These are phyloP conservation scores for Tetraselmis chui DNA, from an alignment of 139 green algal species.

Conservation along the genomic window DNA sequence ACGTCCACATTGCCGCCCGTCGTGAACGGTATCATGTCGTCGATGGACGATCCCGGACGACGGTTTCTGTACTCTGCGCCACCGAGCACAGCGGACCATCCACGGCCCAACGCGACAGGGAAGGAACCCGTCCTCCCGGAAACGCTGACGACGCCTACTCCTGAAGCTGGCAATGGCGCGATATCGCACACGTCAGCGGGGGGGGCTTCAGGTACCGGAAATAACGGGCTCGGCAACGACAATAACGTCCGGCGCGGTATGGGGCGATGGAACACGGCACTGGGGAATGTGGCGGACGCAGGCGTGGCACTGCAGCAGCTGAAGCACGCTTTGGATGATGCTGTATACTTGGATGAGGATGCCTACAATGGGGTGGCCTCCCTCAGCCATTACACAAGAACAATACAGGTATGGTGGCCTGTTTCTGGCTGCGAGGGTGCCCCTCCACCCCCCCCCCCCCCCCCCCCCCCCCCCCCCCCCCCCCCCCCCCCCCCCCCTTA, in stretches of 20 bases:
- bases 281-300: constrained; percentile 45
- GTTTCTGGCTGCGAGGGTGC: too few species aligned
- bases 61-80: neutral
- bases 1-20: too few species aligned
- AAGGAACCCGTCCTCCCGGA: too few species aligned
- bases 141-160: too few species aligned
- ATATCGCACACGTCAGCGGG: constrained; percentile 1
- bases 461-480: too few species aligned
- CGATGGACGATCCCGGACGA: neutral
- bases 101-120: neutral
- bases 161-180: too few species aligned
- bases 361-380: constrained; percentile 39
- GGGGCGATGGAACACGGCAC: constrained; percentile 18
- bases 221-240: neutral
- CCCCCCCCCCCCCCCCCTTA: too few species aligned
- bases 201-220: neutral
- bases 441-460: too few species aligned
- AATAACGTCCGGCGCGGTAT: neutral
- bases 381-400: constrained; percentile 6
- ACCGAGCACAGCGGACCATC: neutral
- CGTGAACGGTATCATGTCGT: too few species aligned
- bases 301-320: constrained; percentile 35
- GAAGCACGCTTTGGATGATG: constrained; percentile 45
- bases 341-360: constrained; percentile 67
- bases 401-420: constrained; percentile 21